A percentile compares a stretch with the other conserved stretches of the same genome.
Evolutionary conservation across 371 early-diverging fungal genomes (phyloP).

Genomic region (Mortierella polycephala): DNA sequence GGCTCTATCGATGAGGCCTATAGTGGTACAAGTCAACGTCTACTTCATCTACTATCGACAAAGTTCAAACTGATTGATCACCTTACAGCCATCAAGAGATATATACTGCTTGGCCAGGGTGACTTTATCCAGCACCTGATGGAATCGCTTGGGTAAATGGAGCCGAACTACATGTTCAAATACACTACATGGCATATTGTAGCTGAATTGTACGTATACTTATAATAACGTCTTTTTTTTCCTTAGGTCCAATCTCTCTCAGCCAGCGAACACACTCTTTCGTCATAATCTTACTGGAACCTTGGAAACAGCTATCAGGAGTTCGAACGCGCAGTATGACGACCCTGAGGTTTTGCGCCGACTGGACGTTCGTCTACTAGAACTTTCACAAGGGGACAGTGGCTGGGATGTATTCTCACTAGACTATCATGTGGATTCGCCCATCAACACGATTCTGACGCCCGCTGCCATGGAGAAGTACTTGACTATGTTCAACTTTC

Average conservation of each 20-base stretch:
- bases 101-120: constrained; percentile 94
- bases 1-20: constrained; percentile 81
- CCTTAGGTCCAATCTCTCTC: constrained; percentile 67
- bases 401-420: constrained; percentile 96
- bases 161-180: background rate
- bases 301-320: constrained; percentile 87
- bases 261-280: constrained; percentile 81
- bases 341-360: constrained; percentile 80
- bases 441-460: constrained; percentile 87
- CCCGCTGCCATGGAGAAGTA: constrained; percentile 83
- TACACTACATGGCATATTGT: background rate
- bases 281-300: constrained; percentile 91
- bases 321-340: constrained; percentile 92
- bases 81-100: constrained; percentile 86
- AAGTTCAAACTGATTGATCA: constrained; percentile 89
- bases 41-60: constrained; percentile 77
- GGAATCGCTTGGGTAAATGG: constrained; percentile 80
- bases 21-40: constrained; percentile 71
- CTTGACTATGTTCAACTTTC: constrained; percentile 83
- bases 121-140: constrained; percentile 93
- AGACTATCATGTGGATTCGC: constrained; percentile 85
- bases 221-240: background rate
- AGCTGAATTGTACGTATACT: no score
- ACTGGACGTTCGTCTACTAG: constrained; percentile 78
- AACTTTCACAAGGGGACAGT: constrained; percentile 75